phyloP scores from a whole-genome alignment of 257 asterid species.

The Lycium barbarum region DNA sequence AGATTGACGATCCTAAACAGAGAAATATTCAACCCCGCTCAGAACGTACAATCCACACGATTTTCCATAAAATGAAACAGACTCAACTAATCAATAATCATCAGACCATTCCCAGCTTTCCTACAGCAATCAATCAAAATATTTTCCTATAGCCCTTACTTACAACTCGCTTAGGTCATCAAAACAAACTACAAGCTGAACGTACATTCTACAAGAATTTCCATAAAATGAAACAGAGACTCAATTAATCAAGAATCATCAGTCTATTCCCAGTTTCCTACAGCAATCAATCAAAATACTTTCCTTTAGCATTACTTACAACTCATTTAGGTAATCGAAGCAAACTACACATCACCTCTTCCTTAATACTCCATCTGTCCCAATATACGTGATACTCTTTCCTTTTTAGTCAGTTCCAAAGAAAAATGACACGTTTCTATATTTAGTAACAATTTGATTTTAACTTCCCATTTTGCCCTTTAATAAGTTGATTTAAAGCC shows the following conservation, averaged over 20 bases:
- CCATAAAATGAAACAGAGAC: not conserved
- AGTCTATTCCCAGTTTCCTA: slow-evolving; percentile 3
- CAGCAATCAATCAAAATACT: not conserved
- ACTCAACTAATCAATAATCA: not conserved
- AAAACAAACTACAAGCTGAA: not conserved
- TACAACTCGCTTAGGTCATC: not conserved
- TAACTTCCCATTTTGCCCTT: too few species aligned
- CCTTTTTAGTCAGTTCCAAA: too few species aligned
- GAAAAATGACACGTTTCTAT: too few species aligned
- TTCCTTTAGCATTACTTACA: not conserved
- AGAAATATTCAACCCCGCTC: not conserved
- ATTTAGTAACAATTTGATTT: too few species aligned
- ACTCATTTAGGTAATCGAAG: not conserved
- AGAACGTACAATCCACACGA: not conserved
- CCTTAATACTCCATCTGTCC: too few species aligned
- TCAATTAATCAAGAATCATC: slow-evolving; percentile 6
- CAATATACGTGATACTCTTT: too few species aligned
- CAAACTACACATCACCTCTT: not conserved
- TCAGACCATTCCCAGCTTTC: slow-evolving; percentile 11
- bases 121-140: not conserved
- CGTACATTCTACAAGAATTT: too few species aligned
- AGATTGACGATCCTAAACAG: not conserved
- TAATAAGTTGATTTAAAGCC: too few species aligned
- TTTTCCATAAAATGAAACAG: not conserved
- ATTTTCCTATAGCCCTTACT: not conserved